A percentile compares a stretch with the other conserved stretches of the same genome.
Conservation (phyloP, 768 basidiomycete genomes). For the Neoboletus subvelutipes region DNA sequence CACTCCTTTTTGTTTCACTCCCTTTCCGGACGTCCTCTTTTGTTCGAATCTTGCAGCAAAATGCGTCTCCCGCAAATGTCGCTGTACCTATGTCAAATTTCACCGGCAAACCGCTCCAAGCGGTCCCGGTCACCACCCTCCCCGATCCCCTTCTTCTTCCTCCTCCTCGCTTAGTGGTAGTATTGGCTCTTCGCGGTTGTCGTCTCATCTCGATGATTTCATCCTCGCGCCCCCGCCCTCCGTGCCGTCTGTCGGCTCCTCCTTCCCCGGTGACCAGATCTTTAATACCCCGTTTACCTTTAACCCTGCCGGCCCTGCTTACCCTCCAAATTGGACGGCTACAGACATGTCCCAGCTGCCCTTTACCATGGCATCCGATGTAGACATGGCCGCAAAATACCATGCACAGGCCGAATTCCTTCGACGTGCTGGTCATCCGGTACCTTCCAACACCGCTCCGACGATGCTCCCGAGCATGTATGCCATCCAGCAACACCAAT, state of each 20-base stretch:
- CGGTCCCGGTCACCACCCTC: slow-evolving; percentile 63
- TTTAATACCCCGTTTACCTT: slow-evolving; percentile 34
- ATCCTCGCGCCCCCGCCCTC: slow-evolving; percentile 40
- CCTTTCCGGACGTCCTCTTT: neutral
- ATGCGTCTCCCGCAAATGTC: slow-evolving; percentile 66
- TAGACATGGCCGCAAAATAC: slow-evolving; percentile 49
- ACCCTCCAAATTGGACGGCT: slow-evolving; percentile 15
- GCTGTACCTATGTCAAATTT: slow-evolving; percentile 81
- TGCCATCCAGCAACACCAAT: slow-evolving; percentile 16
- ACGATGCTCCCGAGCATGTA: slow-evolving; percentile 19
- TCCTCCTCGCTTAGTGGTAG: slow-evolving; percentile 28
- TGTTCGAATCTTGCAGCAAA: slow-evolving; percentile 48
- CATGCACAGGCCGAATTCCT: slow-evolving; percentile 46
- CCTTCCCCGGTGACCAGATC: slow-evolving; percentile 28
- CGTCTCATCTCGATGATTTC: slow-evolving; percentile 42
- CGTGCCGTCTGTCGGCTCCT: slow-evolving; percentile 28
- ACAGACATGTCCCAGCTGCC: slow-evolving; percentile 24
- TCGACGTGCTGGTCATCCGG: slow-evolving; percentile 31
- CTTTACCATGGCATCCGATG: slow-evolving; percentile 20
- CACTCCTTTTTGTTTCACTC: neutral
- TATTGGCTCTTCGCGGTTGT: slow-evolving; percentile 22
- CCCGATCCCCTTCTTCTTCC: slow-evolving; percentile 34
- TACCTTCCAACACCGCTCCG: slow-evolving; percentile 4
- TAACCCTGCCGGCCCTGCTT: slow-evolving; percentile 20
- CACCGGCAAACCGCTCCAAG: slow-evolving; percentile 78